Conservation (phyloP, 164 flowering plant species). For the Annona cherimola region DNA sequence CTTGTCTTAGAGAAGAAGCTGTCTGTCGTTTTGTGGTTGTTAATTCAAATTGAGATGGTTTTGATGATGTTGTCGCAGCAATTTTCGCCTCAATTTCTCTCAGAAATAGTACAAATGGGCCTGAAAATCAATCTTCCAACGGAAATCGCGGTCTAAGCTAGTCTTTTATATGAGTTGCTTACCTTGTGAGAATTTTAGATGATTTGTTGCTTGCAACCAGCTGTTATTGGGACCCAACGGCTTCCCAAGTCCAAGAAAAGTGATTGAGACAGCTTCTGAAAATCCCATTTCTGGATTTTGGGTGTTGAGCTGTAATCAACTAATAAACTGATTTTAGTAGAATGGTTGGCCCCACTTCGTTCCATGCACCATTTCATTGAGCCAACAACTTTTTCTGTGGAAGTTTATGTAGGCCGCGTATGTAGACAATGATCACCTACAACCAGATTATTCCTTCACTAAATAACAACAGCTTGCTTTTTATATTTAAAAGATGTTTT, state of each 20-base stretch:
- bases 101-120: no score
- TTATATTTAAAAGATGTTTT: no score
- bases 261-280: conserved; percentile 20
- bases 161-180: conserved; percentile 17
- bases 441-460: no score
- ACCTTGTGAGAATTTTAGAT: conserved; percentile 26
- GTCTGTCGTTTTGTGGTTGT: conserved; percentile 5
- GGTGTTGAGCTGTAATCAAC: conserved; percentile 40
- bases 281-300: conserved; percentile 12
- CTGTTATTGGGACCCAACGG: conserved; percentile 49
- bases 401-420: background rate
- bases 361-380: conserved; percentile 12
- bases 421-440: no score
- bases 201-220: conserved; percentile 43
- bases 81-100: conserved; percentile 3
- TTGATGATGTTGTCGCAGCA: background rate
- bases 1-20: conserved; percentile 8
- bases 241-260: conserved; percentile 27
- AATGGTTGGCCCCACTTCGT: conserved; percentile 24
- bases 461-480: no score
- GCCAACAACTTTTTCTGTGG: conserved; percentile 7
- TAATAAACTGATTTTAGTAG: conserved; percentile 5
- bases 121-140: background rate
- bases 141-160: background rate
- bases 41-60: conserved; percentile 17